These are phyloP conservation scores for Candolleomyces eurysporus DNA, from an alignment of 768 basidiomycete species.

Conservation along the genomic window DNA sequence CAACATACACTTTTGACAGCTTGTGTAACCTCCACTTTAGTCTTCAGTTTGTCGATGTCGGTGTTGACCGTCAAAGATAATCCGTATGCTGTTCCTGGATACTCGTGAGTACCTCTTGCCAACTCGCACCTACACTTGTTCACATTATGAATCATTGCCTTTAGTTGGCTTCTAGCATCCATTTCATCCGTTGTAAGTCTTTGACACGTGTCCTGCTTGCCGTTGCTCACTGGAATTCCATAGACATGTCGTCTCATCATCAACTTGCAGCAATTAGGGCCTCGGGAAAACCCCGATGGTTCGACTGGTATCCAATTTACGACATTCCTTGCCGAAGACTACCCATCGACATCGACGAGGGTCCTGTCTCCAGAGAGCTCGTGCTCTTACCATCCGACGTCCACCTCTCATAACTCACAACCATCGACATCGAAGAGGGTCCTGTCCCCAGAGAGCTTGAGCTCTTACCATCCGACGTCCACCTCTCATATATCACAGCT, in stretches of 20 bases:
- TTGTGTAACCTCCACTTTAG: slow-evolving; percentile 8
- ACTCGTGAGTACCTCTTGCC: slow-evolving; percentile 17
- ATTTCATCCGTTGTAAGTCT: slow-evolving; percentile 18
- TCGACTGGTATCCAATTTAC: slow-evolving; percentile 9
- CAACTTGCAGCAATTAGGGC: slow-evolving; percentile 18
- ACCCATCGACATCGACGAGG: too few species aligned
- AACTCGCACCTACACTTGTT: too few species aligned
- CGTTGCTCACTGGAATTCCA: not conserved
- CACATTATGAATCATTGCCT: not conserved
- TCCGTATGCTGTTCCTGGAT: slow-evolving; percentile 18
- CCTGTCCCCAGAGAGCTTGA: too few species aligned
- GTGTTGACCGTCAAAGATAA: slow-evolving; percentile 15
- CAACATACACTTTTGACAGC: not conserved
- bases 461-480: too few species aligned
- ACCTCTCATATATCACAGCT: too few species aligned
- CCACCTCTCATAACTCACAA: too few species aligned
- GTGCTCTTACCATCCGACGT: too few species aligned
- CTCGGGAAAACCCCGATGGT: not conserved
- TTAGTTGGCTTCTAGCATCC: slow-evolving; percentile 23
- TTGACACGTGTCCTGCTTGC: not conserved
- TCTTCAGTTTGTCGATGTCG: slow-evolving; percentile 17
- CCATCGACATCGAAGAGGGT: too few species aligned
- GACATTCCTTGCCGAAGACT: not conserved
- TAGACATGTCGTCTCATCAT: slow-evolving; percentile 24
- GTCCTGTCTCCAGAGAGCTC: too few species aligned